Base-by-base conservation (phyloP, 768 basidiomycete genomes). In the Suillus americanus region DNA sequence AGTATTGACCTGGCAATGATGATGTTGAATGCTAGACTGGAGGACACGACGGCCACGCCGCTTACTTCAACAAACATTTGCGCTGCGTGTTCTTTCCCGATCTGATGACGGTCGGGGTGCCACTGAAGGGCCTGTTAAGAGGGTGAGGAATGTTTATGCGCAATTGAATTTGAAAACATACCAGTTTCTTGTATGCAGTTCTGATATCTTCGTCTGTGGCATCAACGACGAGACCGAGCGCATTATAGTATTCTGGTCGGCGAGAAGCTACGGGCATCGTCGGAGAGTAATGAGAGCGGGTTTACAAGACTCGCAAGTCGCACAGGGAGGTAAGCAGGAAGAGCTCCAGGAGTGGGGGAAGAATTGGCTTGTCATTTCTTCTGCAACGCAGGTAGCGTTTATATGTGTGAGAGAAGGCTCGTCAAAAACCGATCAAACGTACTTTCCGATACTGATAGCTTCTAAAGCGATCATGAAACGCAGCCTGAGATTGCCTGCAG, bases 21-120 rank as follows among this genome's bases (percentile, higher is more conserved):
- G 25, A 25, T 1, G 35, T 12, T 60, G 55, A 37, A 57, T 28
- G 37, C 4, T 18, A 51, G 62, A 60, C 35, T 48, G 57, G 53
- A 48, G 56, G 45, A 48, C 10, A 38, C 51, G 62, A 65, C 45
- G 60, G 61, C 48, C 50, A 66, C 41, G 63, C n/a, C 16, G 61
- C 78, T 63, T 73, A 88, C 89, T 78, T 89, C 82, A 56, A 85
- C 79, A 74, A 89, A 89, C 69, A 79, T 79, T 67, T 81, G 80
- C 60, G 82, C 82, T 20, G 86, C 85, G 54, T 73, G 72, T 63
- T 87, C 83, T 70, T 83, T 85, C 65, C 83, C 79, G 33, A 79
- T 74, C 25, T 74, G 68, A 74, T 87, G 85, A 65, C 86, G 86
- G 75, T 89, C 87, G 66, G 88, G 87, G 68, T 89, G 87, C 86